Evolutionary conservation across 768 basidiomycete genomes (phyloP).

Genomic region (Mycena rosella): DNA sequence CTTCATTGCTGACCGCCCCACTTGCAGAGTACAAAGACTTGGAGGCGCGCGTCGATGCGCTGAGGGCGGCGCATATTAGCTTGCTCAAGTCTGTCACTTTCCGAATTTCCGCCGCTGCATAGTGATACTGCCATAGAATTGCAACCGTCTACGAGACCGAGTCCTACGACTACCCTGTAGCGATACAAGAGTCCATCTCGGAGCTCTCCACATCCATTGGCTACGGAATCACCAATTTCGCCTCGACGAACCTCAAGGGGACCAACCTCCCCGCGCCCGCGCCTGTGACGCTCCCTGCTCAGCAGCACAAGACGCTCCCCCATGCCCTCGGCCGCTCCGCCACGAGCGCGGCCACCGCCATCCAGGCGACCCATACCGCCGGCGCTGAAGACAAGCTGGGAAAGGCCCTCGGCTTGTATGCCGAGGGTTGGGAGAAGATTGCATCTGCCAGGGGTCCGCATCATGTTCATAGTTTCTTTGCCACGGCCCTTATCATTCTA

Average conservation of each 20-base stretch:
- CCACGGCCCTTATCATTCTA: background rate
- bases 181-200: conserved; percentile 85
- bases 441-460: conserved; percentile 68
- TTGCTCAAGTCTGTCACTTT: conserved; percentile 76
- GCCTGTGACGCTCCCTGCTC: conserved; percentile 65
- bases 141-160: conserved; percentile 91
- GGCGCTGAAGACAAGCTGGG: conserved; percentile 77
- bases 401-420: conserved; percentile 83
- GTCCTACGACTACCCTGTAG: conserved; percentile 90
- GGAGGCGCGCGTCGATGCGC: conserved; percentile 93
- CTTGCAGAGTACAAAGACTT: conserved; percentile 94
- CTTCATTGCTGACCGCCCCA: background rate
- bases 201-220: conserved; percentile 81
- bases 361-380: conserved; percentile 59
- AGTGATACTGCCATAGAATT: conserved; percentile 62
- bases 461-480: background rate
- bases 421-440: conserved; percentile 85
- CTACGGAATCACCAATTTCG: conserved; percentile 84
- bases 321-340: conserved; percentile 93
- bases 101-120: background rate
- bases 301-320: conserved; percentile 95
- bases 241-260: conserved; percentile 89
- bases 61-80: conserved; percentile 80
- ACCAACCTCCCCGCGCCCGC: conserved; percentile 86
- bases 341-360: conserved; percentile 63